Percentiles rank a stretch among this genome's conserved stretches.
These are phyloP conservation scores for Trypanosoma lewisi DNA, from an alignment of 208 protist species.

Conservation along the genomic window DNA sequence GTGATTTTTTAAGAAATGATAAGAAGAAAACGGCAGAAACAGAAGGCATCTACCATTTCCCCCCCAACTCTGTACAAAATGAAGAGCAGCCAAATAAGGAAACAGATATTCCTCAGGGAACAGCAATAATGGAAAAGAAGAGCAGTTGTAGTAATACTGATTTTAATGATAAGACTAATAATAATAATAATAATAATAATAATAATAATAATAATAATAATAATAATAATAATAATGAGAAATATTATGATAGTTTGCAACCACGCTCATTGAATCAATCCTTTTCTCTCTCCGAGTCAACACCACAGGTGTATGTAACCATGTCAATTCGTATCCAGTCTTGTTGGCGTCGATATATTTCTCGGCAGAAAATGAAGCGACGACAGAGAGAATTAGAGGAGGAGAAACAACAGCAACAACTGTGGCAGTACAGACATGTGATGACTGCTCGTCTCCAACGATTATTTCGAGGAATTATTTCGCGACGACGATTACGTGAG, in stretches of 20 bases:
- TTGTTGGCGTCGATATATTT: constrained; percentile 23
- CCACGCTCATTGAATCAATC: too few species aligned
- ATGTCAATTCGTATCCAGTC: constrained; percentile 18
- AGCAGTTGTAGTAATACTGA: too few species aligned
- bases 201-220: too few species aligned
- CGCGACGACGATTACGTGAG: constrained; percentile 7
- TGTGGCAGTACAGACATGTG: constrained; percentile 16
- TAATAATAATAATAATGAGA: too few species aligned
- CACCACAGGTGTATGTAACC: neutral
- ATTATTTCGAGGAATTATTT: constrained; percentile 9
- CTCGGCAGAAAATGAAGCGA: neutral
- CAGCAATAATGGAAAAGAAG: too few species aligned
- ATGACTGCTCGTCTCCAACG: constrained; percentile 24
- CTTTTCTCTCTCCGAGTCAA: too few species aligned
- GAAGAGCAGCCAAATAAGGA: neutral
- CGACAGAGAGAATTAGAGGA: neutral
- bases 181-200: too few species aligned
- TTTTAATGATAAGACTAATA: neutral
- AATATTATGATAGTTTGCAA: too few species aligned
- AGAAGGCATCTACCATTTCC: neutral
- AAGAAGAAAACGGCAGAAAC: neutral
- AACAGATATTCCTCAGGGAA: too few species aligned
- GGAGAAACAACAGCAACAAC: constrained; percentile 8
- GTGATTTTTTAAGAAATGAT: too few species aligned
- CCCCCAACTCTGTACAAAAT: neutral